These are phyloP conservation scores for Chytriomyces hyalinus DNA, from an alignment of 192 early-diverging fungal genomes.

Conservation along the genomic window DNA sequence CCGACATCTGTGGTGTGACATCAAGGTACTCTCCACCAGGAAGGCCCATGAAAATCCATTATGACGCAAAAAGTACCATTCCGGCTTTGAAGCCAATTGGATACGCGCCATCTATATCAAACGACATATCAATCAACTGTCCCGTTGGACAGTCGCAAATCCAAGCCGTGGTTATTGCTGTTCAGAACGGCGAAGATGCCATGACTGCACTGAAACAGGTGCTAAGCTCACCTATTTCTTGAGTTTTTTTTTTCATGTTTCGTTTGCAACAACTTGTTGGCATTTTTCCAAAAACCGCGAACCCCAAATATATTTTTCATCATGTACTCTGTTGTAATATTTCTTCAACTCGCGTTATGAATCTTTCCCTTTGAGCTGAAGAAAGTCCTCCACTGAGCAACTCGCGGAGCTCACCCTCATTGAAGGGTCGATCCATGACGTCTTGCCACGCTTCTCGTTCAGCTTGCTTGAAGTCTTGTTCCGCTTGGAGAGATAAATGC, in stretches of 20 bases:
- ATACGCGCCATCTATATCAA: constrained; percentile 28
- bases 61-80: constrained; percentile 19
- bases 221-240: not conserved
- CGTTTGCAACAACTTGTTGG: not conserved
- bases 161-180: constrained; percentile 1
- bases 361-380: not conserved
- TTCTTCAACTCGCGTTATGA: not conserved
- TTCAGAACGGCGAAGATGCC: constrained; percentile 8
- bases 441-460: constrained; percentile 26
- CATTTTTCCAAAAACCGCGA: not conserved
- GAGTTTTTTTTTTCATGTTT: not conserved
- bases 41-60: constrained; percentile 32
- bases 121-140: constrained; percentile 29
- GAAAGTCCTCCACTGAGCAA: not conserved
- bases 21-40: constrained; percentile 5
- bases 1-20: constrained; percentile 32
- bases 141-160: constrained; percentile 20
- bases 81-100: constrained; percentile 27
- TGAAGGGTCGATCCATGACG: constrained; percentile 10
- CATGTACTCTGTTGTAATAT: not conserved
- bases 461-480: constrained; percentile 20
- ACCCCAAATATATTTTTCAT: not conserved
- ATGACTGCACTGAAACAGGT: constrained; percentile 5
- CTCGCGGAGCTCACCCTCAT: not conserved
- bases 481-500: constrained; percentile 9